Evolutionary conservation across 2,329 filamentous ascomycete genomes (phyloP).

Genomic region (Talaromyces sp.): DNA sequence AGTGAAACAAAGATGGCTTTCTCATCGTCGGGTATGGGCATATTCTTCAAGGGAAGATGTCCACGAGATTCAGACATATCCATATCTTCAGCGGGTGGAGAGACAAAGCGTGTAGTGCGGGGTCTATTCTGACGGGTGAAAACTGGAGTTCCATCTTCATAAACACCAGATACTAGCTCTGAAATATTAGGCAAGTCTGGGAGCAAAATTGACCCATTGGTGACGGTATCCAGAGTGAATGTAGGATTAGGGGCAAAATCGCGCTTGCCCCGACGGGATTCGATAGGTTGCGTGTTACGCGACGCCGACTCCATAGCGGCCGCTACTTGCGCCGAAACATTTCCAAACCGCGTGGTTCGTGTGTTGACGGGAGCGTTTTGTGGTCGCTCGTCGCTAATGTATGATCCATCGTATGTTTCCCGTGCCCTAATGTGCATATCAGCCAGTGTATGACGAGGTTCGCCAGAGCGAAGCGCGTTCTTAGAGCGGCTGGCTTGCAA

Average conservation of each 20-base stretch:
- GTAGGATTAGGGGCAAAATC: slow-evolving; percentile 25
- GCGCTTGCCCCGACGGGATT: slow-evolving; percentile 28
- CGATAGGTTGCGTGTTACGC: slow-evolving; percentile 33
- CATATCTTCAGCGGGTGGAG: slow-evolving; percentile 39
- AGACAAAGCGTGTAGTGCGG: slow-evolving; percentile 53
- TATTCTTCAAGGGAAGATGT: slow-evolving; percentile 50
- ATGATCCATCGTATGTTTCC: slow-evolving; percentile 51
- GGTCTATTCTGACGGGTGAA: slow-evolving; percentile 50
- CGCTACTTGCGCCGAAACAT: slow-evolving; percentile 40
- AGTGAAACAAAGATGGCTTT: slow-evolving; percentile 61
- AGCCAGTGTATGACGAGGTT: slow-evolving; percentile 50
- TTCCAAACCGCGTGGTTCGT: slow-evolving; percentile 55
- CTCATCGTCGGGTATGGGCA: slow-evolving; percentile 59
- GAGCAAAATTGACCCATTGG: slow-evolving; percentile 58
- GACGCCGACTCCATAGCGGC: slow-evolving; percentile 40
- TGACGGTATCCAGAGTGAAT: slow-evolving; percentile 35
- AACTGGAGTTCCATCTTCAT: slow-evolving; percentile 56
- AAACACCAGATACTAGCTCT: slow-evolving; percentile 57
- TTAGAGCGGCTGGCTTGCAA: slow-evolving; percentile 35
- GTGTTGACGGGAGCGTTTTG: slow-evolving; percentile 41
- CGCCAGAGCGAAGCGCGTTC: slow-evolving; percentile 24
- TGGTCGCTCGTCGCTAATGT: slow-evolving; percentile 50
- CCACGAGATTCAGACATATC: slow-evolving; percentile 32
- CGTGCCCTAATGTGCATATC: slow-evolving; percentile 54
- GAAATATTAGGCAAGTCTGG: slow-evolving; percentile 60